A percentile compares a stretch with the other conserved stretches of the same genome.
Evolutionary conservation across 768 basidiomycete species (phyloP).

Genomic region (Lactarius indigo): DNA sequence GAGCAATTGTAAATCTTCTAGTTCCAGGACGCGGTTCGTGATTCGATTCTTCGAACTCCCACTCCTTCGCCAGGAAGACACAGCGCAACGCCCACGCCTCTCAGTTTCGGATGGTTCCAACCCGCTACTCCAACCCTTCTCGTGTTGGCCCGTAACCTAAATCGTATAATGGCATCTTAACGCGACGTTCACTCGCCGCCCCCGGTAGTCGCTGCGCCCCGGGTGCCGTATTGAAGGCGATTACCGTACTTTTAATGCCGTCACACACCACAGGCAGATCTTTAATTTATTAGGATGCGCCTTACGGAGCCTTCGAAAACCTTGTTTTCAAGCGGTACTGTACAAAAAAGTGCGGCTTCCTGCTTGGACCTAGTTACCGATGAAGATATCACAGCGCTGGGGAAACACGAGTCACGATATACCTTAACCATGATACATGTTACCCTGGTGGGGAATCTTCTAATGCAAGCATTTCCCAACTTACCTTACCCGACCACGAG

Average conservation of each 20-base stretch:
- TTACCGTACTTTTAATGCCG: constrained; percentile 5
- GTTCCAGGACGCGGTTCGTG: not conserved
- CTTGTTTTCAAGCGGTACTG: not conserved
- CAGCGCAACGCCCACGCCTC: not conserved
- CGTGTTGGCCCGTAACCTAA: not conserved
- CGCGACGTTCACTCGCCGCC: not conserved
- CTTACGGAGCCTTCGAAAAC: constrained; percentile 2
- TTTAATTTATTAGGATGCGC: constrained; percentile 10
- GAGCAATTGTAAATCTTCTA: not conserved
- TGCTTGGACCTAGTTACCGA: not conserved
- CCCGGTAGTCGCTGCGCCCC: not conserved
- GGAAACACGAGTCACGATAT: not conserved
- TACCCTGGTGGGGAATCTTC: not conserved
- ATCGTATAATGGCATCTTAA: constrained; percentile 11
- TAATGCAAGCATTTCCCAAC: not conserved
- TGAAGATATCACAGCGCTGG: not conserved
- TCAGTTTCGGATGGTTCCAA: not conserved
- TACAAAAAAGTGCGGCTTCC: not conserved
- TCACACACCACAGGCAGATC: not conserved
- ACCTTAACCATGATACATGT: not conserved
- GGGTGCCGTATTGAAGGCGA: not conserved
- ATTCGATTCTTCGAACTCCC: not conserved
- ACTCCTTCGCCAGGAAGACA: not conserved
- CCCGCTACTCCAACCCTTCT: not conserved
- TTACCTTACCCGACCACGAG: not conserved